These are phyloP conservation scores for Lentinula novae-zelandiae DNA, from an alignment of 1,284 basidiomycete genomes.

Conservation along the genomic window DNA sequence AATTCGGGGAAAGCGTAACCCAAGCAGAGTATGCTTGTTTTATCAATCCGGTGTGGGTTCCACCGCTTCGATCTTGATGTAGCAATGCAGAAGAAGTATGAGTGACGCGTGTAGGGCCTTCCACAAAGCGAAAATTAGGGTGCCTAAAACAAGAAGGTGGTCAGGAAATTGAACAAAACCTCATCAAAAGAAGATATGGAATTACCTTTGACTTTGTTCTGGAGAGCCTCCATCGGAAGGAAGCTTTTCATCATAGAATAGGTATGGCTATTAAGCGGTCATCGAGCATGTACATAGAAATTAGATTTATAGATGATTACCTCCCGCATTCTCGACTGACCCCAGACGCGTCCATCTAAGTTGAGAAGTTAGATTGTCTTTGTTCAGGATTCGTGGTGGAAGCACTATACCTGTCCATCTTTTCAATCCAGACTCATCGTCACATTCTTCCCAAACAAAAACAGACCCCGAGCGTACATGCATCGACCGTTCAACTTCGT, in stretches of 20 bases:
- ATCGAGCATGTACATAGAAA: slow-evolving; percentile 4
- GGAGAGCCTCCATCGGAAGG: slow-evolving; percentile 37
- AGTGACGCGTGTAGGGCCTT: slow-evolving; percentile 44
- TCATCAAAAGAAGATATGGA: slow-evolving; percentile 1
- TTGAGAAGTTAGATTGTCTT: neutral
- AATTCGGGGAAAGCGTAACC: slow-evolving; percentile 42
- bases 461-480: slow-evolving; percentile 58
- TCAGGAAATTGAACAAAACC: slow-evolving; percentile 1
- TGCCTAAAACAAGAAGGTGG: slow-evolving; percentile 25
- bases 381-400: neutral
- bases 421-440: slow-evolving; percentile 58
- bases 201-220: slow-evolving; percentile 38
- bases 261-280: slow-evolving; percentile 44
- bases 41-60: slow-evolving; percentile 50
- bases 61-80: slow-evolving; percentile 52
- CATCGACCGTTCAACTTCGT: slow-evolving; percentile 52
- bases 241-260: slow-evolving; percentile 64
- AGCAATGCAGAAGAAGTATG: slow-evolving; percentile 53
- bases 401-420: slow-evolving; percentile 43
- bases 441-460: slow-evolving; percentile 66
- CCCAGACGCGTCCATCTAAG: slow-evolving; percentile 59
- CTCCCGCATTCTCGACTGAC: slow-evolving; percentile 62
- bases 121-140: slow-evolving; percentile 54
- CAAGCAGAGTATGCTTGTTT: slow-evolving; percentile 66
- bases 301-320: slow-evolving; percentile 25